These are phyloP conservation scores for Corinectria fuckeliana DNA, from an alignment of 2,329 filamentous ascomycete species.

Conservation along the genomic window DNA sequence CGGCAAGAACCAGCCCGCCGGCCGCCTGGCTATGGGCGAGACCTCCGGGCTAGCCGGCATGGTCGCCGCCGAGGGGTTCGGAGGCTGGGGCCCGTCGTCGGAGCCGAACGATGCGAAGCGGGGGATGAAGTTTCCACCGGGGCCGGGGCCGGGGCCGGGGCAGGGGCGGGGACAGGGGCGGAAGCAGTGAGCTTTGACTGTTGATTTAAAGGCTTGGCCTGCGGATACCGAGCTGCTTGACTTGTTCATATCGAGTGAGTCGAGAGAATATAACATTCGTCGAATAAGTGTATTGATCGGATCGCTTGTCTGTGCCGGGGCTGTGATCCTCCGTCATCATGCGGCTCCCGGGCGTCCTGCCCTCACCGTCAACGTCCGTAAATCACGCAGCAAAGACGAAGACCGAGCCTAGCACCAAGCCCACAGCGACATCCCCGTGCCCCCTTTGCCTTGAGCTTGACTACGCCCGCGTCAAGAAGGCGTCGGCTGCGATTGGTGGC, in stretches of 20 bases:
- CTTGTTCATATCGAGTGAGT: neutral
- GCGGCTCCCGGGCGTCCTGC: too few relatives aligned
- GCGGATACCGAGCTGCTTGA: neutral
- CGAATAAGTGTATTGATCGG: too few relatives aligned
- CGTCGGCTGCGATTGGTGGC: neutral
- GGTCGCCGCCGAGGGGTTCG: conserved; percentile 39
- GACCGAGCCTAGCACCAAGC: neutral
- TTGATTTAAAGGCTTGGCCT: too few relatives aligned
- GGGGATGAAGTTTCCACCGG: conserved; percentile 47
- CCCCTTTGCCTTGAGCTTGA: conserved; percentile 3
- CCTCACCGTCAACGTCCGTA: neutral
- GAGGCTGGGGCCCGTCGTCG: conserved; percentile 44
- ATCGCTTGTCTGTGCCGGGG: too few relatives aligned
- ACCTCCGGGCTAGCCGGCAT: conserved; percentile 41
- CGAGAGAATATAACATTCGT: too few relatives aligned
- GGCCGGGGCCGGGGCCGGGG: neutral
- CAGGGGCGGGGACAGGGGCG: neutral
- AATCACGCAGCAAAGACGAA: neutral
- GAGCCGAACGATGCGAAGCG: conserved; percentile 35
- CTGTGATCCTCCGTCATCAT: too few relatives aligned
- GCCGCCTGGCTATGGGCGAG: conserved; percentile 41
- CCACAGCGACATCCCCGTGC: neutral
- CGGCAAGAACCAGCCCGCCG: conserved; percentile 48
- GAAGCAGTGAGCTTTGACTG: neutral
- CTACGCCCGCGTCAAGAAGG: neutral